These are phyloP conservation scores for Tulasnella sp. DNA, from an alignment of 768 basidiomycete genomes.

Conservation along the genomic window DNA sequence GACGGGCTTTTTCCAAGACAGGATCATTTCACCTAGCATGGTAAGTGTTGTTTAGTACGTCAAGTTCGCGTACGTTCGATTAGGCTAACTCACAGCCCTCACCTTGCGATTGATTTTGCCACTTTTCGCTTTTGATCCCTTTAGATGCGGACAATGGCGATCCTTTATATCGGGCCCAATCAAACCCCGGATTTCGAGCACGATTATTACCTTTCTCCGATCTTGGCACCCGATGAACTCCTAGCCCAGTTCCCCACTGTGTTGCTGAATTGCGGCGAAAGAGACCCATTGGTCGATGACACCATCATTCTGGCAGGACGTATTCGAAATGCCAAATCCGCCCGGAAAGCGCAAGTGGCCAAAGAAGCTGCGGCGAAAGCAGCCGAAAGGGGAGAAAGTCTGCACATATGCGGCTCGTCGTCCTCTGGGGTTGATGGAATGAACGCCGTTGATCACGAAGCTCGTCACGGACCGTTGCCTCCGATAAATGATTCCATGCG, in stretches of 20 bases:
- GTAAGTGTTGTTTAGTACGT: slow-evolving; percentile 36
- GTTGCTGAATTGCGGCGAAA: slow-evolving; percentile 91
- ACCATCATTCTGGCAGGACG: slow-evolving; percentile 94
- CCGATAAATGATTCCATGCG: not conserved
- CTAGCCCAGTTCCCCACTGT: slow-evolving; percentile 91
- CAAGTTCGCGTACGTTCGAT: not conserved
- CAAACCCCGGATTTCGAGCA: slow-evolving; percentile 88
- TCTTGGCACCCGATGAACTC: slow-evolving; percentile 70
- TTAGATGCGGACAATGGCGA: slow-evolving; percentile 99
- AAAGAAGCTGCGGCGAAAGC: not conserved
- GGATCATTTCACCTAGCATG: slow-evolving; percentile 93
- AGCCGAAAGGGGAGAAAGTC: not conserved
- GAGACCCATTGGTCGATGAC: slow-evolving; percentile 93
- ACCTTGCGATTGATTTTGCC: not conserved
- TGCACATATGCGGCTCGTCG: not conserved
- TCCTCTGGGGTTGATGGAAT: slow-evolving; percentile 16
- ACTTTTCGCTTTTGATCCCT: not conserved
- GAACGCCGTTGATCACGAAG: slow-evolving; percentile 20
- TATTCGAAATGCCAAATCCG: slow-evolving; percentile 87
- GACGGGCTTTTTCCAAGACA: slow-evolving; percentile 86
- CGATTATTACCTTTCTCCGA: slow-evolving; percentile 94
- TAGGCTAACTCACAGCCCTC: not conserved
- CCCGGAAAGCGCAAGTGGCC: slow-evolving; percentile 37
- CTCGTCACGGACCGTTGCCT: slow-evolving; percentile 1
- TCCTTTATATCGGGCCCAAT: slow-evolving; percentile 89